These are phyloP conservation scores for Colletotrichum siamense DNA, from an alignment of 2,329 filamentous ascomycete genomes.

Conservation along the genomic window DNA sequence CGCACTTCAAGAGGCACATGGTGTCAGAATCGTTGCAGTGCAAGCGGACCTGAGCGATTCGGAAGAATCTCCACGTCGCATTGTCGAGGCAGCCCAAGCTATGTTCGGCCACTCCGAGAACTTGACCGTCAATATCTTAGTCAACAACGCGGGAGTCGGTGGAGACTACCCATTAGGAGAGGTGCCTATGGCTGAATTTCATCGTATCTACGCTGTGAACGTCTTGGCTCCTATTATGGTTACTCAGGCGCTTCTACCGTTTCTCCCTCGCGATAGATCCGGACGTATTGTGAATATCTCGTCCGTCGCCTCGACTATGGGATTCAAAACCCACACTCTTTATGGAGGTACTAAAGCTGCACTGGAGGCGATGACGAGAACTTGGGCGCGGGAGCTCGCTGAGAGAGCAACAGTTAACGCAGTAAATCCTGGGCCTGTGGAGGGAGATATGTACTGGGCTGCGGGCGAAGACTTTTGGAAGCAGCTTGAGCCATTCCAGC, in stretches of 20 bases:
- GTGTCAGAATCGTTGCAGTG: constrained; percentile 61
- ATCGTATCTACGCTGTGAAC: constrained; percentile 76
- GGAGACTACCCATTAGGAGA: constrained; percentile 55
- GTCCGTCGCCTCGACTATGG: constrained; percentile 49
- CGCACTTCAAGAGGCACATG: constrained; percentile 62
- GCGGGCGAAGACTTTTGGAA: background rate
- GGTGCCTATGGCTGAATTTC: constrained; percentile 69
- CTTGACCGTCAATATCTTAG: constrained; percentile 78
- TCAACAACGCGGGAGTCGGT: constrained; percentile 82
- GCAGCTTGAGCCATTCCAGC: background rate
- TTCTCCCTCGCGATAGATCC: constrained; percentile 71
- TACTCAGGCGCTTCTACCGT: constrained; percentile 72
- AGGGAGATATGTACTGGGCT: constrained; percentile 52
- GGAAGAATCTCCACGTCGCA: constrained; percentile 57
- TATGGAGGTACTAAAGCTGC: constrained; percentile 64
- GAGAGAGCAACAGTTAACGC: constrained; percentile 59
- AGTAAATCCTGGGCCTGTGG: constrained; percentile 60
- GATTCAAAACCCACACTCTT: constrained; percentile 57
- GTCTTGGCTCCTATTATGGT: constrained; percentile 83
- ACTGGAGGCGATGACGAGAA: constrained; percentile 62
- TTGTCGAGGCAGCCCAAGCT: constrained; percentile 63
- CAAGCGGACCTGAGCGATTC: constrained; percentile 74
- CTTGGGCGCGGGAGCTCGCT: constrained; percentile 62
- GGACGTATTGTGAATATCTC: constrained; percentile 60
- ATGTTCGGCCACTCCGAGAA: constrained; percentile 57